Evolutionary conservation across 1,284 basidiomycete species (phyloP).

Genomic region (Apiotrichum akiyoshidainum): DNA sequence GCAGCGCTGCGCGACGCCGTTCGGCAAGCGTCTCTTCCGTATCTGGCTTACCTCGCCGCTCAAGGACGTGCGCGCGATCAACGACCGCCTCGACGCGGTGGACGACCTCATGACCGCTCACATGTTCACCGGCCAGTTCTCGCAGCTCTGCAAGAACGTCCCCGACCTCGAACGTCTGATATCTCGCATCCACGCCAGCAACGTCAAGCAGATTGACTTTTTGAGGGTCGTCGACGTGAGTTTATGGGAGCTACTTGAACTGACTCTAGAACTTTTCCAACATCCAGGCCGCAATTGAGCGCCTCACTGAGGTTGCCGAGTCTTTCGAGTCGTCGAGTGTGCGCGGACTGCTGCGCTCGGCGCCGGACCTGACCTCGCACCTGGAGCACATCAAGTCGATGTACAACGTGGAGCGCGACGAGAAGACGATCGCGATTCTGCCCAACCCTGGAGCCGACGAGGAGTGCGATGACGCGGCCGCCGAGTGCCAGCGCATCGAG

Average conservation of each 20-base stretch:
- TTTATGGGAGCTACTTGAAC: not conserved
- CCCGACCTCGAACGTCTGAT: slow-evolving; percentile 92
- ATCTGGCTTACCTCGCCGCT: slow-evolving; percentile 89
- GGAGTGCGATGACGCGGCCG: slow-evolving; percentile 71
- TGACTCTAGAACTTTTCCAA: slow-evolving; percentile 66
- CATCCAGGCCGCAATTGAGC: slow-evolving; percentile 64
- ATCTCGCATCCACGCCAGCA: slow-evolving; percentile 87
- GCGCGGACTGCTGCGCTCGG: slow-evolving; percentile 67
- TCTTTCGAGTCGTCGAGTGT: slow-evolving; percentile 73
- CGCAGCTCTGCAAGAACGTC: slow-evolving; percentile 68
- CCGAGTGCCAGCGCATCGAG: slow-evolving; percentile 68
- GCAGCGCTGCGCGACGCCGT: slow-evolving; percentile 82
- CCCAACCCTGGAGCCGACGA: slow-evolving; percentile 79
- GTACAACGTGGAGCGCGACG: slow-evolving; percentile 63
- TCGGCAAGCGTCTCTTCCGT: slow-evolving; percentile 51
- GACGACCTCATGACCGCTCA: slow-evolving; percentile 77
- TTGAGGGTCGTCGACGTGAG: slow-evolving; percentile 70
- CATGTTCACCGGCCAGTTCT: slow-evolving; percentile 71
- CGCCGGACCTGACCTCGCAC: slow-evolving; percentile 64
- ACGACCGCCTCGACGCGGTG: slow-evolving; percentile 87
- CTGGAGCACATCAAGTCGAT: slow-evolving; percentile 70
- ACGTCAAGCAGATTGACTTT: slow-evolving; percentile 80
- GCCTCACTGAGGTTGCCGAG: slow-evolving; percentile 65
- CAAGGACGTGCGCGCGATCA: slow-evolving; percentile 73
- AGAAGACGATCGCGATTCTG: slow-evolving; percentile 55